phyloP scores from a whole-genome alignment of 768 basidiomycete species.

The Agaricus sinodeliciosus region DNA sequence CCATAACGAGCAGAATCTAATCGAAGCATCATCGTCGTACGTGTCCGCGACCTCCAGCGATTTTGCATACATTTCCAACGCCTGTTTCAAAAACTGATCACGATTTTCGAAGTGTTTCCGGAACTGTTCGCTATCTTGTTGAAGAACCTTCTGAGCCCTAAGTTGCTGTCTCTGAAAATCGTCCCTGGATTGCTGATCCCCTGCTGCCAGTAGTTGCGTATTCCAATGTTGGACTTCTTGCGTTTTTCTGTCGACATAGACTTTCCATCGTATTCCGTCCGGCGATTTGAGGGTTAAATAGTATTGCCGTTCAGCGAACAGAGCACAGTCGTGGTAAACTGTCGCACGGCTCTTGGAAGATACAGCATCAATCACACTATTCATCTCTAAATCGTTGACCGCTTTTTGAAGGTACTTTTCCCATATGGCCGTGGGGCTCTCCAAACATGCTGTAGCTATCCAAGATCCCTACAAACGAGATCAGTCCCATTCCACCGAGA shows the following conservation, averaged over 20 bases:
- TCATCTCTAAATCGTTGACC: slow-evolving; percentile 22
- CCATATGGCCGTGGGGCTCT: slow-evolving; percentile 69
- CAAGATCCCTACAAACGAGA: slow-evolving; percentile 68
- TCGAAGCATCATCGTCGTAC: slow-evolving; percentile 71
- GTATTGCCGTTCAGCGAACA: slow-evolving; percentile 87
- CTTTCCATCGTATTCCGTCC: slow-evolving; percentile 60
- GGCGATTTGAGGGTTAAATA: slow-evolving; percentile 62
- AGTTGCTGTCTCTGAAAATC: slow-evolving; percentile 19
- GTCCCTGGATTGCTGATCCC: slow-evolving; percentile 13
- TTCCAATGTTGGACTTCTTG: slow-evolving; percentile 58
- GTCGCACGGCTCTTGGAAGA: slow-evolving; percentile 33
- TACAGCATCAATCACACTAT: neutral
- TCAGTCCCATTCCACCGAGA: neutral
- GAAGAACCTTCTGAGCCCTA: slow-evolving; percentile 28
- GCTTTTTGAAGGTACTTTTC: slow-evolving; percentile 67
- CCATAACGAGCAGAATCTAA: slow-evolving; percentile 89
- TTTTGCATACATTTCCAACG: slow-evolving; percentile 81
- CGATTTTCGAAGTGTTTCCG: slow-evolving; percentile 49
- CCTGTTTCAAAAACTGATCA: slow-evolving; percentile 60
- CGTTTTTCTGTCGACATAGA: slow-evolving; percentile 67
- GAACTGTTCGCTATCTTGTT: slow-evolving; percentile 42
- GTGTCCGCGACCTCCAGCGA: slow-evolving; percentile 64
- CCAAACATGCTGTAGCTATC: slow-evolving; percentile 81
- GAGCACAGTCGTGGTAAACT: slow-evolving; percentile 77
- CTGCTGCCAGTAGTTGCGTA: slow-evolving; percentile 21